Evolutionary conservation across 805 yeast species (phyloP), one percentile per base, ranked within the genome.

Genomic region (Saturnispora quitensis): DNA sequence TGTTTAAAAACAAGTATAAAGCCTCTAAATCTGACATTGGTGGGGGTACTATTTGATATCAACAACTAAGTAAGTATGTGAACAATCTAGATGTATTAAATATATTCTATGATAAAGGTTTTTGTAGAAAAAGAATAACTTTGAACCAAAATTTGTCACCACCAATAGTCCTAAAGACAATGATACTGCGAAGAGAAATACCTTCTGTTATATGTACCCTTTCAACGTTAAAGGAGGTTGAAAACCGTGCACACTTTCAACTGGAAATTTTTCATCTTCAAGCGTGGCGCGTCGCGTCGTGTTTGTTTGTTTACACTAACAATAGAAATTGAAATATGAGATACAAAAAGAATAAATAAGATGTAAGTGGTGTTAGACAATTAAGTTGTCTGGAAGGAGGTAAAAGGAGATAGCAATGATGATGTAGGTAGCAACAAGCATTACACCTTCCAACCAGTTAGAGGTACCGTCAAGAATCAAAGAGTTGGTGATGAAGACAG

Each of bases 361-460:
- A 18, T 38, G 22, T 18, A 38, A 9, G 12, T 7, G 8, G 22
- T 3, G 27, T 46, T 45, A 57, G 15, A 49, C 48, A 13, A 63
- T 66, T 46, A 65, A 50, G 20, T 64, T 64, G 60, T 78, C 95
- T 7, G 99, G 99, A 62, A 89, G 87, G 67, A 79, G 87, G 72
- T 76, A 87, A 74, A 93, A 93, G 1, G 97, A 90, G 60, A 93
- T 73, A 2, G 96, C 96, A 51, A 89, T 83, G 52, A 93, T 84
- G 53, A 84, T 65, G 65, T 93, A 93, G 50, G 96, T 87, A 54
- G 95, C 82, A 52, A 93, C 66, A 58, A 93, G 75, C 93, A 93
- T 84, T 38, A 84, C 89, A 50, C 99, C 99, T 73, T 93, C 99
- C 50, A 93, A 76, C 97, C 98, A 93, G 66, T 93, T 91, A 54